Evolutionary conservation across 805 yeast species (phyloP), one percentile per base, ranked within the genome.

Genomic region (Cyberlindnera samutprakarnensis): DNA sequence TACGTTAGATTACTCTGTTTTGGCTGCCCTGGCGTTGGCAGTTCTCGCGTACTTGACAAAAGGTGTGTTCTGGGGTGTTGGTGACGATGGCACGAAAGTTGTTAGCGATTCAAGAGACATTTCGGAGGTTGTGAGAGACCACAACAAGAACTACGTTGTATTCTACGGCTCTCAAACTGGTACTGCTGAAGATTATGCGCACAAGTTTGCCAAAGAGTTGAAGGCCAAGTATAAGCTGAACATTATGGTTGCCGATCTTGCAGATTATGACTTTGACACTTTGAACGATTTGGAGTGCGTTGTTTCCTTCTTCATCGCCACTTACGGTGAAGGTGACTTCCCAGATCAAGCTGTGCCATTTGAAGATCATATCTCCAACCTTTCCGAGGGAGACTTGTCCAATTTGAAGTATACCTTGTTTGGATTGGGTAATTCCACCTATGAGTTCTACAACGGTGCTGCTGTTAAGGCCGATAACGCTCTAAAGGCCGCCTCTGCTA

Each of bases 311-410:
- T 68, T 90, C 52, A 66, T 87, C 62, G 92, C 97, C 20, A 86
- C 96, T 9, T 92, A 92, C 49, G 98, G 98, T 47, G 98, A 90
- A 62, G 98, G 98, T 53, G 98, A 90, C 56, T 95, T 95, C 46
- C 90, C 98, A 11, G 98, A 90, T 56, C 84, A 85, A 47, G 92
- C 96, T n/a, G 71, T 72, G 25, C 76, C 75, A 23, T 85, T 92
- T 54, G 77, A 75, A 52, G 81, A 78, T 36, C 75, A 63, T 51
- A 69, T 88, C 49, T 72, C 75, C 21, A 46, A 56, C 18, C 58
- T 66, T 33, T 73, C 69, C 31, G 78, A 73, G 18, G 72, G 71
- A 16, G 70, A 62, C 25, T 64, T 88, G 46, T 51, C 68, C 7
- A 72, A 70, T 38, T 51, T 87, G 40, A 75, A 70, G 44, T 87